phyloP scores from a whole-genome alignment of 495 filamentous ascomycete genomes.

The Aspergillus coremiiformis region DNA sequence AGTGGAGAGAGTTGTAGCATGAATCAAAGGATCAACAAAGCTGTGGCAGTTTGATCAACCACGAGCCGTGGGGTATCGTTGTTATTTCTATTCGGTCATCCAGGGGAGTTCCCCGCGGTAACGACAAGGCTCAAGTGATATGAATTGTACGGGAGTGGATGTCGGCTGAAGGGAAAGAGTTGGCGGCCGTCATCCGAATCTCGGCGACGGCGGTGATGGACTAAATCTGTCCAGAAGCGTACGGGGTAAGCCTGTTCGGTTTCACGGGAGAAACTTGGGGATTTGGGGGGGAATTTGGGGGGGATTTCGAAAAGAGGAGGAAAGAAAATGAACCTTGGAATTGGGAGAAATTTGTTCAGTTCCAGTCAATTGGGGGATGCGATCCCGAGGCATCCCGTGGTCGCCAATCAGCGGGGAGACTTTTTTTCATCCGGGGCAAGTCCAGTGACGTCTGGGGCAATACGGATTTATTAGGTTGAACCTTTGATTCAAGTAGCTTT shows the following conservation, averaged over 20 bases:
- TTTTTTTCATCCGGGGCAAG: constrained; percentile 8
- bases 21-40: background rate
- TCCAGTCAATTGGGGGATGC: no score
- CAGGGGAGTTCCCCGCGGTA: background rate
- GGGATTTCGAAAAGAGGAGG: background rate
- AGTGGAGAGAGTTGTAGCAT: background rate
- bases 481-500: no score
- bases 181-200: background rate
- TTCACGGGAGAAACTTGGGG: no score
- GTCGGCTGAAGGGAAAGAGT: background rate
- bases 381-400: constrained; percentile 17
- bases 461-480: no score
- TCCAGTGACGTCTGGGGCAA: constrained; percentile 18
- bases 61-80: background rate
- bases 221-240: no score
- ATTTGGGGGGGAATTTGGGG: no score
- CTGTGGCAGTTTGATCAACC: background rate
- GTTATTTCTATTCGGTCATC: background rate
- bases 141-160: background rate
- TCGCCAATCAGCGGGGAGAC: constrained; percentile 15
- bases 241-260: no score
- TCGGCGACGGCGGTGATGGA: background rate
- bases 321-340: background rate
- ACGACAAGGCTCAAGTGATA: background rate
- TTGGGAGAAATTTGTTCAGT: no score